Conservation (phyloP, 441 rosid species). For the Syzygium syzygioides region DNA sequence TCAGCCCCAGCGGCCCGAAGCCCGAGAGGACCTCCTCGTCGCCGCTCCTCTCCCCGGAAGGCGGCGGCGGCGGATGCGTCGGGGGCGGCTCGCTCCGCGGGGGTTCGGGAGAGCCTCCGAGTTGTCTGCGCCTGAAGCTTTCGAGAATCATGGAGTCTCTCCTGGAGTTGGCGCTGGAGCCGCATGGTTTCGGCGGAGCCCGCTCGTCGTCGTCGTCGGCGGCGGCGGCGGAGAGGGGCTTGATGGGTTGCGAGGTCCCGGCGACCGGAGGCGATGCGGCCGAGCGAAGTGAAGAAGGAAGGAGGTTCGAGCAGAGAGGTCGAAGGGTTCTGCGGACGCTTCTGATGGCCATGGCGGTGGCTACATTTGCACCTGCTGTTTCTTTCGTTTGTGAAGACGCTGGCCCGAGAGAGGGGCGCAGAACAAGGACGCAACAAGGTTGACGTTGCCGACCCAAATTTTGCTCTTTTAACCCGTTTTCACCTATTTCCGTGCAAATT, state of each 20-base stretch:
- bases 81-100: background rate
- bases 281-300: background rate
- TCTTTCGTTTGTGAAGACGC: background rate
- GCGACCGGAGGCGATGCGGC: background rate
- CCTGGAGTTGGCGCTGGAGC: background rate
- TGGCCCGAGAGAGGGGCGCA: background rate
- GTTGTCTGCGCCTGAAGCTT: constrained; percentile 29
- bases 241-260: background rate
- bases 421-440: background rate
- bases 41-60: background rate
- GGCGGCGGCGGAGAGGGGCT: background rate
- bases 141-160: constrained; percentile 30
- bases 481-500: too few relatives aligned
- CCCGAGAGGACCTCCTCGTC: constrained; percentile 21
- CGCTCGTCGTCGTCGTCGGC: background rate
- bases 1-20: constrained; percentile 28
- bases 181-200: background rate
- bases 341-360: background rate
- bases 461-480: too few relatives aligned
- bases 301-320: background rate
- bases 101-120: constrained; percentile 14
- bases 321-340: background rate
- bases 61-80: background rate
- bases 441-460: background rate
- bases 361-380: background rate